Evolutionary conservation across 2,329 filamentous ascomycete species (phyloP).

Genomic region (Aspergillus persii): DNA sequence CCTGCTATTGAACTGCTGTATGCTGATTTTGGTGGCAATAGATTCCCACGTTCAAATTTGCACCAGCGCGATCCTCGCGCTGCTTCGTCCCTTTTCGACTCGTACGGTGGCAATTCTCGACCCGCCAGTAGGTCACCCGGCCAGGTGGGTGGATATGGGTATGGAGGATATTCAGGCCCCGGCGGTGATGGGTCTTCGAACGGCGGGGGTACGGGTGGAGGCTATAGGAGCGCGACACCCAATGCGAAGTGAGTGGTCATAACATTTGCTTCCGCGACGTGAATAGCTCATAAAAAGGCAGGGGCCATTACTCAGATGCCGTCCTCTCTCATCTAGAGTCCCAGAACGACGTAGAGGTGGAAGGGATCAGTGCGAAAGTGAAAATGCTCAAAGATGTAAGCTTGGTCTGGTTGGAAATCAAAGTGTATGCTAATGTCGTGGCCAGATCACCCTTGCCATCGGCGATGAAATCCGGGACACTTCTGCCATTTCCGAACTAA

Average conservation of each 20-base stretch:
- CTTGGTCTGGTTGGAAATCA: constrained; percentile 14
- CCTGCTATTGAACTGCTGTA: background rate
- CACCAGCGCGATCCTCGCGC: constrained; percentile 67
- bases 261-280: background rate
- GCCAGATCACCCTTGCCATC: constrained; percentile 82
- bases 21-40: constrained; percentile 28
- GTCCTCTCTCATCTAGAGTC: constrained; percentile 91
- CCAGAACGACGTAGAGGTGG: constrained; percentile 87
- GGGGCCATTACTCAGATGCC: constrained; percentile 88
- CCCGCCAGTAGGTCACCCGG: constrained; percentile 40
- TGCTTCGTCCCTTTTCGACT: constrained; percentile 71
- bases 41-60: constrained; percentile 66
- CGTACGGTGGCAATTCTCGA: constrained; percentile 60
- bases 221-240: constrained; percentile 63
- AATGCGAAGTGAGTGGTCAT: constrained; percentile 59
- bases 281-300: constrained; percentile 34
- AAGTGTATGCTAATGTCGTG: constrained; percentile 6
- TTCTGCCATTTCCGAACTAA: constrained; percentile 87
- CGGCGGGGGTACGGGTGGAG: constrained; percentile 27
- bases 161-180: constrained; percentile 30
- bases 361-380: constrained; percentile 89
- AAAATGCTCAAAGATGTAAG: constrained; percentile 82
- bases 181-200: constrained; percentile 24
- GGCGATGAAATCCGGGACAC: constrained; percentile 94
- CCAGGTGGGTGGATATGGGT: constrained; percentile 54